Conservation (phyloP, 192 early-diverging fungal genomes). For the Coemansia sp. region DNA sequence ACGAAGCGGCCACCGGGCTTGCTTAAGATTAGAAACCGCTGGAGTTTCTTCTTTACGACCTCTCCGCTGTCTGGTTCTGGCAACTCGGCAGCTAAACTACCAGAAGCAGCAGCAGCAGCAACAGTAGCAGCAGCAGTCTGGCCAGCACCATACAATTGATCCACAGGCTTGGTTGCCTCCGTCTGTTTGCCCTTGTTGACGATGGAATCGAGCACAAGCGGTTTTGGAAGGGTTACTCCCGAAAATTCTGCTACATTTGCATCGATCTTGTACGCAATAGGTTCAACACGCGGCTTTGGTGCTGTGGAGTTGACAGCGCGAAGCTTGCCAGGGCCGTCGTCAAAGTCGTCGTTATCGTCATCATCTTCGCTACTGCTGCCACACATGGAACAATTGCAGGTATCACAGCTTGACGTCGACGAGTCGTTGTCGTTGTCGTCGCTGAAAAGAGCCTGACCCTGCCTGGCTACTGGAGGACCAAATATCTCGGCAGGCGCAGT, state of each 20-base stretch:
- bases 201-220: slow-evolving; percentile 21
- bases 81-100: not conserved
- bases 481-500: slow-evolving; percentile 33
- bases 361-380: slow-evolving; percentile 12
- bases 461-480: slow-evolving; percentile 30
- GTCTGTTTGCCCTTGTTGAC: slow-evolving; percentile 4
- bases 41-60: not conserved
- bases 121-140: no score
- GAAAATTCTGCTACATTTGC: slow-evolving; percentile 6
- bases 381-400: slow-evolving; percentile 46
- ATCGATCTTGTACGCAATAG: not conserved
- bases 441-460: slow-evolving; percentile 16
- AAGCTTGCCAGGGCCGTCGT: not conserved
- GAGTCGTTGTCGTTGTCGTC: no score
- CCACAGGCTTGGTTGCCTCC: not conserved
- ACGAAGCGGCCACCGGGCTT: slow-evolving; percentile 57
- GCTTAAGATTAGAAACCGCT: slow-evolving; percentile 48
- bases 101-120: no score
- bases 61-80: not conserved
- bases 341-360: not conserved
- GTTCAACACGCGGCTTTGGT: not conserved
- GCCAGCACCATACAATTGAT: not conserved
- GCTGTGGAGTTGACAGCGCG: not conserved
- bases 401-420: slow-evolving; percentile 34
- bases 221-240: slow-evolving; percentile 28